Conservation (phyloP, 179 eudicot genomes). For the Carnegiea gigantea region DNA sequence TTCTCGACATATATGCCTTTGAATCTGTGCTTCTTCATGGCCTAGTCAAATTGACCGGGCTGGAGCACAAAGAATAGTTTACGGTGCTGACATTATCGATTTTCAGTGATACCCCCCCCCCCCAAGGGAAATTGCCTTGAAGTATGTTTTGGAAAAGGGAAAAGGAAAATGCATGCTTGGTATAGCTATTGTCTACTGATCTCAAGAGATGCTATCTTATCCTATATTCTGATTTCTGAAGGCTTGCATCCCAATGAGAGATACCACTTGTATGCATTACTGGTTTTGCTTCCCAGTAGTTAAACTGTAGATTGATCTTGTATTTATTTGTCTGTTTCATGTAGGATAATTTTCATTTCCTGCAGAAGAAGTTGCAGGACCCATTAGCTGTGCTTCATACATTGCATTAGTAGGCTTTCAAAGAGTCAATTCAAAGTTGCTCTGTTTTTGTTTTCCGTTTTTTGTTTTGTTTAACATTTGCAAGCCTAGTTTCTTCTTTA, state of each 20-base stretch:
- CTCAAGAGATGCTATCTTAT: slow-evolving; percentile 16
- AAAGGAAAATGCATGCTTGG: background rate
- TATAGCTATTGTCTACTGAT: slow-evolving; percentile 23
- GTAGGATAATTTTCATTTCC: background rate
- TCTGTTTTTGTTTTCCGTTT: too few species aligned
- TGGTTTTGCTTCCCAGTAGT: slow-evolving; percentile 15
- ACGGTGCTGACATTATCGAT: too few species aligned
- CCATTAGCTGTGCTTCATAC: too few species aligned
- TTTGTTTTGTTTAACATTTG: too few species aligned
- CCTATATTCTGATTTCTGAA: slow-evolving; percentile 13
- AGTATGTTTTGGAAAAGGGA: slow-evolving; percentile 14
- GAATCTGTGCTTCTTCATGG: too few species aligned
- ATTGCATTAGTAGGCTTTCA: too few species aligned
- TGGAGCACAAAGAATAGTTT: too few species aligned
- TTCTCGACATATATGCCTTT: too few species aligned
- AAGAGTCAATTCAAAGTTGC: too few species aligned
- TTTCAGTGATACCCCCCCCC: too few species aligned
- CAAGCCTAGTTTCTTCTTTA: too few species aligned
- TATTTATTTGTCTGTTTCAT: background rate
- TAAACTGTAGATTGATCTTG: background rate
- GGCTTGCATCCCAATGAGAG: slow-evolving; percentile 3
- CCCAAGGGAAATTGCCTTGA: background rate
- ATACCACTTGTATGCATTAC: slow-evolving; percentile 24
- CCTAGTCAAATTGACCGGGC: too few species aligned
- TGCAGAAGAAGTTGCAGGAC: background rate